Evolutionary conservation across 2,329 filamentous ascomycete species (phyloP), one percentile per base, ranked within the genome.

Genomic region (Corinectria fuckeliana): DNA sequence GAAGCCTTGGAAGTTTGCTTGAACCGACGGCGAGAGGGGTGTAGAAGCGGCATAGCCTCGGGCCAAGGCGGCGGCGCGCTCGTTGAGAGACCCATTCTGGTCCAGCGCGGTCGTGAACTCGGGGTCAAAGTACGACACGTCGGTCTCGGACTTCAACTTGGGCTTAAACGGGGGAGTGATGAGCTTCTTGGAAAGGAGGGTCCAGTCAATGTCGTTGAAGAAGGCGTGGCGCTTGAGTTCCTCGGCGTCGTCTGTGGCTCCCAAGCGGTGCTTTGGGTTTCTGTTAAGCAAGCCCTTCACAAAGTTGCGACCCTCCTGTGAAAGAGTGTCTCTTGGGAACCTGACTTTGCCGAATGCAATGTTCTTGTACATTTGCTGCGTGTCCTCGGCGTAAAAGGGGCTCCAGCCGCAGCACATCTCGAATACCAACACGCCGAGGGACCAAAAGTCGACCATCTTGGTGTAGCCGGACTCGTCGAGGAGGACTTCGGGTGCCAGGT

Each of bases 331-430:
- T 66, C 93, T 87, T 7, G 95, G 95, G 76, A 99, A 99, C 61
- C 95, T 86, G 58, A 99, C 95, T 75, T 99, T 99, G 74, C 95
- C 95, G 73, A 99, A 99, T 0, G 95, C 95, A 74, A 99, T 99
- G 80, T 99, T 99, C 83, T 99, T 99, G 82, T 99, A 99, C 95
- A 99, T 99, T 76, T 99, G 95, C 77, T 99, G 95, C 0, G 95
- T 99, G 73, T 99, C 95, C 73, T 99, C 95, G 56, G 95, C 95
- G 70, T 98, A 99, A 79, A 99, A 99, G 0, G 95, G 95, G 71
- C 93, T 97, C 95, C 95, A 99, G 30, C 95, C 95, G 71, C 95
- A 99, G 81, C 95, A 99, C 95, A 99, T 99, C 77, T 99, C 95
- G 71, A 99, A 99, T 1, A 99, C 95, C 54, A 99, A 83, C 47